Base-by-base conservation (phyloP, 2,329 filamentous ascomycete genomes). In the Sarocladium brachiariae region DNA sequence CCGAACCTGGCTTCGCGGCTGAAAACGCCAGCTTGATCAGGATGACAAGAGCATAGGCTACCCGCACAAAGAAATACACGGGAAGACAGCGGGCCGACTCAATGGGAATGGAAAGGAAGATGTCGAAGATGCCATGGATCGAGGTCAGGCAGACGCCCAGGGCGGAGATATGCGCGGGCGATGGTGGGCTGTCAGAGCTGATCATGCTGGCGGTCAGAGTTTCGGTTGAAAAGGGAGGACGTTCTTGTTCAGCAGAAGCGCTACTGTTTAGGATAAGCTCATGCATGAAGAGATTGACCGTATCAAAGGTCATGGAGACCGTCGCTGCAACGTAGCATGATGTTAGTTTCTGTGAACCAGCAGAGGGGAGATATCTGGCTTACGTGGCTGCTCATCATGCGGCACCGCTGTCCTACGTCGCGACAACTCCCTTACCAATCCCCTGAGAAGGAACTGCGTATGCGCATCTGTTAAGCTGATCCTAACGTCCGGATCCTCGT, bases 21-120 rank as follows among this genome's bases (percentile, higher is more conserved):
- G 83, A 80, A 47, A 86, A 83, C 65, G 84, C 85, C 54, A 90
- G 77, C 65, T 89, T 89, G 62, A 88, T 84, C 33, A 89, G 70
- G 27, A 87, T 80, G 18, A 89, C 83, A 2, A 84, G 76, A 5
- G 81, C 82, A 60, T 88, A 89, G 10, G 84, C 80, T 16, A 88
- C 80, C 24, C 86, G 80, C 14, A 87, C 84, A 58, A 87, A 83
- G 62, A 80, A 81, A 59, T 86, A 83, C 2, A 86, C 83, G 16
- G 87, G 86, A 9, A 89, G 63, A 51, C 76, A 83, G 50, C 83
- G 80, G 35, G 88, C 71, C 35, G 71, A 73, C 3, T 70, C 63
- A 13, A 80, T 64, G 46, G 84, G 78, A 65, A 89, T 78, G 34
- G 68, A 69, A 3, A 84, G 64, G 51, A 90, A 87, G 0, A 77